Percentiles rank a stretch among this genome's conserved stretches.
These are phyloP conservation scores for Talaromyces sp. DNA, from an alignment of 2,329 filamentous ascomycete genomes.

Conservation along the genomic window DNA sequence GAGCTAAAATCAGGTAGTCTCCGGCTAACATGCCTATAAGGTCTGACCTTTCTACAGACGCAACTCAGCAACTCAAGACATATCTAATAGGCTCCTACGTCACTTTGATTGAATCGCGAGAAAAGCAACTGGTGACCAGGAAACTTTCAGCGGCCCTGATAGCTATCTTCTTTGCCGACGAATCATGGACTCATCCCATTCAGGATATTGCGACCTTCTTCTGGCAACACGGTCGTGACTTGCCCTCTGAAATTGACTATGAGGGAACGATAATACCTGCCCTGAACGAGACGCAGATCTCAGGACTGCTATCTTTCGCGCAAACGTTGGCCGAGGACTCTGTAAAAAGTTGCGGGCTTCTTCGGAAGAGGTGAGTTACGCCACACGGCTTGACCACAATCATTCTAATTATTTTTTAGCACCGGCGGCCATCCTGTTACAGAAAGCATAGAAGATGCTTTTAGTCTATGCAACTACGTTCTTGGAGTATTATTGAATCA, in stretches of 20 bases:
- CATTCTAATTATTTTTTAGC: conserved; percentile 1
- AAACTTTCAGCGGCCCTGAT: conserved; percentile 46
- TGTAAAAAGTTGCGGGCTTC: conserved; percentile 25
- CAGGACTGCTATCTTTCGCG: conserved; percentile 38
- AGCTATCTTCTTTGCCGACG: conserved; percentile 42
- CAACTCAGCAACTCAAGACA: conserved; percentile 35
- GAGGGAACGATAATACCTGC: conserved; percentile 33
- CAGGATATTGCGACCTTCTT: conserved; percentile 38
- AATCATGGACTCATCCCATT: conserved; percentile 38
- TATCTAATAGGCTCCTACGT: conserved; percentile 44
- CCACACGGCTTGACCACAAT: background rate
- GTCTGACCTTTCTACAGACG: conserved; percentile 34
- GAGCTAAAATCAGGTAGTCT: too few relatives aligned
- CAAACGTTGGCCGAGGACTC: conserved; percentile 41
- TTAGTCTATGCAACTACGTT: conserved; percentile 36
- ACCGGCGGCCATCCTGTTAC: conserved; percentile 21
- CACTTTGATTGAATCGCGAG: conserved; percentile 36
- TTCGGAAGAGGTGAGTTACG: conserved; percentile 19
- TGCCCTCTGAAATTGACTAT: conserved; percentile 31
- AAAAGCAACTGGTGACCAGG: conserved; percentile 42
- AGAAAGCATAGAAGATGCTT: conserved; percentile 37
- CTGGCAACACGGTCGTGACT: conserved; percentile 34
- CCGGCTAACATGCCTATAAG: conserved; percentile 26
- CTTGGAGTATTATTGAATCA: conserved; percentile 31
- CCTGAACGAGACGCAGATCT: conserved; percentile 34